Base-by-base conservation (phyloP, 106 monocot species). In the Dioscorea zingiberensis region DNA sequence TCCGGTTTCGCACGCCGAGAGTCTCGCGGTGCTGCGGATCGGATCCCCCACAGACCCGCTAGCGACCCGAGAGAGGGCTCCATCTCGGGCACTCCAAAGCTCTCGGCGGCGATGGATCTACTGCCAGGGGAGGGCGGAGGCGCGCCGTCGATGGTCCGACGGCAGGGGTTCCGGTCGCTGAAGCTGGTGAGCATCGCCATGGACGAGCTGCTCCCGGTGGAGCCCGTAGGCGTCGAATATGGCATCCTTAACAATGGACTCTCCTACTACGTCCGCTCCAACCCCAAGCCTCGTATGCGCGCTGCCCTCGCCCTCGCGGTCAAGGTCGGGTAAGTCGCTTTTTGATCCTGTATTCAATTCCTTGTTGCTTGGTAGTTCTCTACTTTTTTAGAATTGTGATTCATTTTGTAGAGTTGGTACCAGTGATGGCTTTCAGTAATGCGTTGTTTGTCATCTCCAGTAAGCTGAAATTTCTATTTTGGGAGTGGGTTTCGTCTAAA, bases 291-390 rank as follows among this genome's bases (percentile, higher is more conserved):
- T 19, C 83, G 98, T 22, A 98, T 98, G 98, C 98, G n/a, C n/a
- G 93, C 93, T 60, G 98, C 98, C 56, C 98, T 98, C 56, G 88
- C 98, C 38, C 93, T 98, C 59, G 98, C 98, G 73, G 93, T 98
- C 77, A 92, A 89, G 71, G 98, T 92, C 79, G 98, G 98, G 98
- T 98, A 77, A 84, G 89, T 85, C 47, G 54, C 27, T 58, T 23
- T n/a, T 16, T 13, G 49, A 49, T 51, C 49, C 17, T 59, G 69
- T 38, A 18, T 22, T 63, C 21, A 44, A 63, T 38, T 38, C 38
- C 38, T 38, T 38, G 38, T 38, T 38, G 38, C 38, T 38, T 38
- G 4, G 38, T 38, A 6, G 38, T n/a, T n/a, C n/a, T n/a, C n/a
- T n/a, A n/a, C n/a, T n/a, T n/a, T n/a, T n/a, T n/a, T n/a, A 38